These are phyloP conservation scores for Populus tomentosa DNA, from an alignment of 441 rosid genomes.

Conservation along the genomic window DNA sequence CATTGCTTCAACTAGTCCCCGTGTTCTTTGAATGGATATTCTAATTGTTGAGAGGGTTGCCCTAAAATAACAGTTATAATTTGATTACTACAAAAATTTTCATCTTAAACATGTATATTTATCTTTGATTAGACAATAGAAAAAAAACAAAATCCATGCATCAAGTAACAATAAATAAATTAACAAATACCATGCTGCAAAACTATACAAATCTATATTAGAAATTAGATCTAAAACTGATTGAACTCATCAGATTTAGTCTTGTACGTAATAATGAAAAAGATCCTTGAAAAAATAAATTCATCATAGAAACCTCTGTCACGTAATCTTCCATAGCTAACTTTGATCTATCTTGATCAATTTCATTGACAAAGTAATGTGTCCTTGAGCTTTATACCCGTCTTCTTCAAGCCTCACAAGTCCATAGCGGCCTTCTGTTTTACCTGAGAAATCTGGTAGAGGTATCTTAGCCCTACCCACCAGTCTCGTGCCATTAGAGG, in stretches of 20 bases:
- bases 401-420: slow-evolving; percentile 9
- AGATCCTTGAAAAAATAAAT: not conserved
- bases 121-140: too few species aligned
- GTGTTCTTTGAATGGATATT: too few species aligned
- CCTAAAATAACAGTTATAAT: too few species aligned
- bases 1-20: too few species aligned
- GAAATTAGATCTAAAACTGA: not conserved
- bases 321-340: not conserved
- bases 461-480: slow-evolving; percentile 27
- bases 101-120: too few species aligned
- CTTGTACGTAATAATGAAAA: not conserved
- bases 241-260: too few species aligned
- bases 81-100: too few species aligned
- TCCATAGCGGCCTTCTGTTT: not conserved
- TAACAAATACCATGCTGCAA: not conserved
- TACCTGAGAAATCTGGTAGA: not conserved
- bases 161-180: not conserved
- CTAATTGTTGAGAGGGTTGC: too few species aligned
- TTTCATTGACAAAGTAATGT: slow-evolving; percentile 8
- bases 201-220: not conserved
- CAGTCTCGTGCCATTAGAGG: slow-evolving; percentile 4
- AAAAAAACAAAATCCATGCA: not conserved
- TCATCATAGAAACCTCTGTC: not conserved
- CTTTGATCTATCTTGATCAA: not conserved
- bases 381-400: slow-evolving; percentile 7